Base-by-base conservation (phyloP, 345 rosid species). In the Arabis alpina region DNA sequence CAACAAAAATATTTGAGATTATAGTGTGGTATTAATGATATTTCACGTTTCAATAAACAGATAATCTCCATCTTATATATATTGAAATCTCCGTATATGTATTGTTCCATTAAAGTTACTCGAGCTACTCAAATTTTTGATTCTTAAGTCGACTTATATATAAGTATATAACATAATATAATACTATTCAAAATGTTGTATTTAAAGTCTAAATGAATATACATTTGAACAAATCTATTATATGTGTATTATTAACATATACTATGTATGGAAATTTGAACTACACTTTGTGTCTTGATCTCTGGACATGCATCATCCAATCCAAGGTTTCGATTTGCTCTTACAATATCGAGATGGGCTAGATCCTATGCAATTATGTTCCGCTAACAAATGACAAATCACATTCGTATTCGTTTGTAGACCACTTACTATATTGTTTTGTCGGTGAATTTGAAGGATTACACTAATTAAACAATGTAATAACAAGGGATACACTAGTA, bases 331-430 rank as follows among this genome's bases (percentile, higher is more conserved):
- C 36, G 73, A 60, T 67, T 67, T 67, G 56, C 42, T 67, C 67
- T 74, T 60, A 60, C 56, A 61, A 67, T 44, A 42, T 13, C 73
- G 51, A 66, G 73, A 67, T 15, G 77, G 66, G 49, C 78, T 67
- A 60, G 73, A 74, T 74, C 78, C 78, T 44, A 74, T 74, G 78
- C 54, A 60, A 74, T 51, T 58, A 73, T 73, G 48, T 42, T 55
- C 11, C 11, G n/a, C 39, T 57, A 49, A 11, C 54, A 73, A 56
- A 34, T 34, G 37, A 58, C 68, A 74, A 59, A 67, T 50, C 78
- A 61, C 51, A 58, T 60, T 54, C 68, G 28, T 28, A 61, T 67
- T 40, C 65, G 27, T 40, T 50, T 56, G 3, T 37, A 40, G 10
- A 9, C 52, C 76, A 72, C 43, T 48, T 39, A 56, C 28, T 48